Evolutionary conservation across 768 basidiomycete species (phyloP).

Genomic region (Podaxis sp.): DNA sequence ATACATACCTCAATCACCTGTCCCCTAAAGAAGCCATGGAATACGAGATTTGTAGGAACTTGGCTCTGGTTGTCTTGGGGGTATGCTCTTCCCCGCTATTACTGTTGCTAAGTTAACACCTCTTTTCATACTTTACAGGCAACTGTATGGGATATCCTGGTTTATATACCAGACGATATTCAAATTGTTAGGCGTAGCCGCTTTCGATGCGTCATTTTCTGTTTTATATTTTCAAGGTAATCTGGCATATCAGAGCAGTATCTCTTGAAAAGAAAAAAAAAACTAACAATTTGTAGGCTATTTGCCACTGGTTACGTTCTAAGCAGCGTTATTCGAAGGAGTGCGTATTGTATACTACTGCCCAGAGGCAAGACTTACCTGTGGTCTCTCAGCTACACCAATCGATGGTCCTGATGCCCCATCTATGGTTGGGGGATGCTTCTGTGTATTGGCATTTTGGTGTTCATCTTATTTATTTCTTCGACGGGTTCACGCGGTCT

Average conservation of each 20-base stretch:
- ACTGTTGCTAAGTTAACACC: not conserved
- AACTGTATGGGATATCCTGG: not conserved
- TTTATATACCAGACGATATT: not conserved
- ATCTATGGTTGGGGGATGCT: not conserved
- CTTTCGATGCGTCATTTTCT: not conserved
- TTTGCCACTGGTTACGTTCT: not conserved
- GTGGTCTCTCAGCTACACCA: not conserved
- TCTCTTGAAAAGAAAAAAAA: too few species aligned
- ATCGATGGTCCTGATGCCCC: not conserved
- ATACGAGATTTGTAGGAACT: not conserved
- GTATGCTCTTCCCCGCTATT: not conserved
- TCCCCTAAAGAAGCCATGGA: not conserved
- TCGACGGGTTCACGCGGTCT: slow-evolving; percentile 27
- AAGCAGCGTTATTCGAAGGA: not conserved
- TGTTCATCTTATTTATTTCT: slow-evolving; percentile 25
- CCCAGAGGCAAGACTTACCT: not conserved
- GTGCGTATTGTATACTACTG: not conserved
- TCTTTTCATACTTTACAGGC: not conserved
- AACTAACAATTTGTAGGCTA: not conserved
- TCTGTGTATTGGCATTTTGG: not conserved
- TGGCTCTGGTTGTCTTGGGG: not conserved
- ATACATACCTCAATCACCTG: not conserved
- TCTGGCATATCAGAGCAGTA: too few species aligned
- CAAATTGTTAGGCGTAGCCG: not conserved
- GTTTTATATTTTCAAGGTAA: not conserved